Conservation (phyloP, 106 monocot species). For the Agapanthus africanus region DNA sequence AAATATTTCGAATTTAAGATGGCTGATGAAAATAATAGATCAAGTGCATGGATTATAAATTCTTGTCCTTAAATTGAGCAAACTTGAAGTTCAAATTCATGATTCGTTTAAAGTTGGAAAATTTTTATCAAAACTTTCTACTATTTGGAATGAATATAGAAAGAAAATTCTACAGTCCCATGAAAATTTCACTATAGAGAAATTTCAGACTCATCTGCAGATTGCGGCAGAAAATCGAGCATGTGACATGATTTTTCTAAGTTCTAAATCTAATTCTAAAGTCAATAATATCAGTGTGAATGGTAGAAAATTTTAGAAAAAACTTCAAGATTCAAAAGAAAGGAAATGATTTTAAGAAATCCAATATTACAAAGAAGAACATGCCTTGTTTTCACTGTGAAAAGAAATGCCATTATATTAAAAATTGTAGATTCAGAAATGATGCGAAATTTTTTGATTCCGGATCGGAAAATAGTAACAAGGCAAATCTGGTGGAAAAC, state of each 20-base stretch:
- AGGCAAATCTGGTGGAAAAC: constrained; percentile 4
- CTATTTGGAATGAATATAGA: not conserved
- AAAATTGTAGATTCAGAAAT: not conserved
- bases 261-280: too few relatives aligned
- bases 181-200: constrained; percentile 2
- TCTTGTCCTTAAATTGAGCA: not conserved
- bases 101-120: not conserved
- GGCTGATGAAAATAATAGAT: not conserved
- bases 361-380: not conserved
- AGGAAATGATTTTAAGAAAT: not conserved
- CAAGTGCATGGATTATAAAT: not conserved
- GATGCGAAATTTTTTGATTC: not conserved
- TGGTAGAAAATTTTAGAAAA: too few relatives aligned
- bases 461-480: not conserved
- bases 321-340: too few relatives aligned
- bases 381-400: not conserved
- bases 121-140: constrained; percentile 3
- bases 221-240: constrained; percentile 4
- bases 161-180: not conserved
- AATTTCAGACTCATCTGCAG: not conserved
- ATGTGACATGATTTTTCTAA: not conserved
- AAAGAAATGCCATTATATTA: not conserved
- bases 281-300: too few relatives aligned
- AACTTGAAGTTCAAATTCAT: not conserved
- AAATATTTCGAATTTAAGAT: constrained; percentile 11